Evolutionary conservation across 108 stramenopile species (phyloP).

Genomic region (Epithemia pelagica): DNA sequence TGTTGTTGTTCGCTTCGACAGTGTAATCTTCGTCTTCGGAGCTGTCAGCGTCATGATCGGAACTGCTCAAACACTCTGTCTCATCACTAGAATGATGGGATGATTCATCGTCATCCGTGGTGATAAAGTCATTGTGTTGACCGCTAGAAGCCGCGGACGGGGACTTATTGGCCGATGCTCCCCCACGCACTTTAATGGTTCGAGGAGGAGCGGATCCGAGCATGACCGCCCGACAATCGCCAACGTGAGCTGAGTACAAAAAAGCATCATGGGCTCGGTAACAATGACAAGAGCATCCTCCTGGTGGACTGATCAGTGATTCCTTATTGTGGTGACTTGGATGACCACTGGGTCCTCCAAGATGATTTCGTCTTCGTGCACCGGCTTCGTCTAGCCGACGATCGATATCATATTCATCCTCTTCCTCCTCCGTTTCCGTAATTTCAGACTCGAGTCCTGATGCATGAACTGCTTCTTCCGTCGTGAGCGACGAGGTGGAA

Average conservation of each 20-base stretch:
- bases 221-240: constrained; percentile 83
- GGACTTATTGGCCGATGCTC: neutral
- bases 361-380: constrained; percentile 19
- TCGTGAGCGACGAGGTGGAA: constrained; percentile 60
- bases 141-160: neutral
- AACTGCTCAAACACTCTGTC: constrained; percentile 62
- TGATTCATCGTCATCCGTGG: constrained; percentile 59
- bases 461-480: constrained; percentile 42
- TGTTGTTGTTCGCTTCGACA: constrained; percentile 1
- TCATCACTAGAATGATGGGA: constrained; percentile 70
- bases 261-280: constrained; percentile 73
- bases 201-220: constrained; percentile 67
- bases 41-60: constrained; percentile 66
- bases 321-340: constrained; percentile 29
- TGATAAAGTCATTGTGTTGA: constrained; percentile 3
- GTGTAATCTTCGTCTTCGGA: constrained; percentile 46
- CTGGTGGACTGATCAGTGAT: constrained; percentile 43
- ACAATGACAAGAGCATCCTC: constrained; percentile 65
- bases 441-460: constrained; percentile 66
- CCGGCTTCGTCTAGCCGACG: constrained; percentile 9
- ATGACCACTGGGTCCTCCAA: constrained; percentile 3
- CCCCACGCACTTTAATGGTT: constrained; percentile 71
- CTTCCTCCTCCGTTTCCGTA: constrained; percentile 73
- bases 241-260: constrained; percentile 79
- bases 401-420: constrained; percentile 32